A percentile compares a stretch with the other conserved stretches of the same genome.
Conservation (phyloP, 305 asterid genomes). For the Fraxinus dipetala region DNA sequence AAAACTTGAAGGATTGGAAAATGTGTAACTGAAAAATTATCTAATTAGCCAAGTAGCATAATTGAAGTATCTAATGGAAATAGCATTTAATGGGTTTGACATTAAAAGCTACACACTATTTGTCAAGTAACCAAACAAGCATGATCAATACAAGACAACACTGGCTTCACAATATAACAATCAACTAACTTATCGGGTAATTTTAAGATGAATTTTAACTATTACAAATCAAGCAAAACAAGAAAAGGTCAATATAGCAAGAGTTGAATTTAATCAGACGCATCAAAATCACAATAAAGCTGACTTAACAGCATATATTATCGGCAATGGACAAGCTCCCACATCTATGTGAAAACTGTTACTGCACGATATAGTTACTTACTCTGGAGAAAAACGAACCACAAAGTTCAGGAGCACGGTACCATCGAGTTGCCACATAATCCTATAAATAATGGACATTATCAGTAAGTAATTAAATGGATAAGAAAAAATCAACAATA, state of each 20-base stretch:
- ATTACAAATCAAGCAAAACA: neutral
- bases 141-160: neutral
- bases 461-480: slow-evolving; percentile 10
- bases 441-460: slow-evolving; percentile 51
- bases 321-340: neutral
- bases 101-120: neutral
- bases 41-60: neutral
- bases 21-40: neutral
- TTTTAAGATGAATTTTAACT: neutral
- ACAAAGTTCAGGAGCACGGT: slow-evolving; percentile 98
- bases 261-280: slow-evolving; percentile 7
- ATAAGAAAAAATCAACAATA: slow-evolving; percentile 3
- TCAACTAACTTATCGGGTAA: neutral
- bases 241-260: neutral
- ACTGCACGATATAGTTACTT: slow-evolving; percentile 31
- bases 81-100: neutral
- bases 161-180: neutral
- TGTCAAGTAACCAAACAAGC: neutral
- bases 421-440: slow-evolving; percentile 98
- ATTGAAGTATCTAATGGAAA: neutral
- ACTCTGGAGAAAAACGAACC: slow-evolving; percentile 94
- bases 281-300: neutral
- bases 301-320: neutral
- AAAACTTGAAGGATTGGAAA: neutral
- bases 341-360: neutral